Evolutionary conservation across 352 stramenopile genomes (phyloP).

Genomic region (Pythium rishiriense): DNA sequence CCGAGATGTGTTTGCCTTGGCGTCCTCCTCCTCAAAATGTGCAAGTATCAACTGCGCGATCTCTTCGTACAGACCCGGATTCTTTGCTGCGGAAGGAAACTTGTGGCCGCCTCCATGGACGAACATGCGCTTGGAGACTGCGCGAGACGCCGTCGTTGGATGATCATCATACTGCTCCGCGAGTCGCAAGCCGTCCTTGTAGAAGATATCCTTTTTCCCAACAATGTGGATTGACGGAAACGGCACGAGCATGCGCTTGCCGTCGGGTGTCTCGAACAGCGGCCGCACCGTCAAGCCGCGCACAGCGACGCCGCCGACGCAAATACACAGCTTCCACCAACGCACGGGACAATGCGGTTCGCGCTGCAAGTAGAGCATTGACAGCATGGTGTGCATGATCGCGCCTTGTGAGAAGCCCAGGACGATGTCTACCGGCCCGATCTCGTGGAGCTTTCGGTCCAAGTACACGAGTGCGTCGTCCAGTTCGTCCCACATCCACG

Average conservation of each 20-base stretch:
- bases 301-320: conserved; percentile 37
- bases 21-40: conserved; percentile 18
- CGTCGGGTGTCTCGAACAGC: conserved; percentile 43
- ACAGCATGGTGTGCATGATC: conserved; percentile 45
- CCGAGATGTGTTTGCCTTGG: background rate
- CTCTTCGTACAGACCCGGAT: conserved; percentile 33
- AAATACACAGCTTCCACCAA: conserved; percentile 58
- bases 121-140: conserved; percentile 19
- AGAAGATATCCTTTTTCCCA: conserved; percentile 57
- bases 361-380: conserved; percentile 40
- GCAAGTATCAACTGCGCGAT: conserved; percentile 23
- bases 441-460: conserved; percentile 38
- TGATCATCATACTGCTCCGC: conserved; percentile 24
- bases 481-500: conserved; percentile 47
- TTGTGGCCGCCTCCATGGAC: conserved; percentile 34
- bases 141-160: conserved; percentile 12
- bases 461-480: conserved; percentile 49
- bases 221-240: conserved; percentile 68
- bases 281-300: conserved; percentile 28
- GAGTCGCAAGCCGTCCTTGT: conserved; percentile 39
- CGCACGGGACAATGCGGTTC: conserved; percentile 26
- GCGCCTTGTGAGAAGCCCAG: conserved; percentile 72
- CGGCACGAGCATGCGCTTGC: conserved; percentile 34
- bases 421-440: conserved; percentile 61
- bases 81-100: conserved; percentile 27